phyloP scores from a whole-genome alignment of 257 asterid genomes.

The Lycium ferocissimum region DNA sequence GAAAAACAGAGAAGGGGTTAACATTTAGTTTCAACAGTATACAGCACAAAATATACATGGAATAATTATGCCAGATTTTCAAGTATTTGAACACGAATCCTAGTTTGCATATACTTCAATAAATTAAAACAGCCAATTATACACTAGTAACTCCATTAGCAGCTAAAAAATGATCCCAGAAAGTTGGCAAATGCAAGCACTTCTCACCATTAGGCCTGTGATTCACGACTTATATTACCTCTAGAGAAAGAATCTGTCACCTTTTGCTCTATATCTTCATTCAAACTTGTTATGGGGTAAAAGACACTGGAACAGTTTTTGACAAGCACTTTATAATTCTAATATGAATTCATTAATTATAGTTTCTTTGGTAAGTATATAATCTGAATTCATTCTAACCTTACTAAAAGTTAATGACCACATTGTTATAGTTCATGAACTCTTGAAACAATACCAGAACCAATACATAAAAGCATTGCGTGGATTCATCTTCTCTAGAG shows the following conservation, averaged over 20 bases:
- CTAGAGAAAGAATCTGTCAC: not conserved
- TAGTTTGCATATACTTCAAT: not conserved
- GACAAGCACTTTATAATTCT: not conserved
- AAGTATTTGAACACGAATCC: not conserved
- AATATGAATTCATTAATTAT: not conserved
- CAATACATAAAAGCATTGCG: not conserved
- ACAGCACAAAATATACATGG: not conserved
- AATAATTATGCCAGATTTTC: not conserved
- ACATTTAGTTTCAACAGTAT: no score
- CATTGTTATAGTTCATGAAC: not conserved
- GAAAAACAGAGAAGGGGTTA: no score
- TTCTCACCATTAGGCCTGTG: not conserved
- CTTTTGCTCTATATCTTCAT: conserved; percentile 8
- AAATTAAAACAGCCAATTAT: not conserved
- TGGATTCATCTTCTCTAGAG: not conserved
- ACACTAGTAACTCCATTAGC: not conserved
- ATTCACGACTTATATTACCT: not conserved
- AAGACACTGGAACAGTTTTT: not conserved
- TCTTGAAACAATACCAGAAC: not conserved
- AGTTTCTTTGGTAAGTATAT: no score
- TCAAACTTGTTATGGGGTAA: not conserved
- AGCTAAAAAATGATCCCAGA: not conserved
- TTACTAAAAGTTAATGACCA: not conserved
- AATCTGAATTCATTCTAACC: not conserved
- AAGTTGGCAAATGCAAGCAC: not conserved